Evolutionary conservation across 1,284 basidiomycete genomes (phyloP).

Genomic region (Fomitopsis betulina): DNA sequence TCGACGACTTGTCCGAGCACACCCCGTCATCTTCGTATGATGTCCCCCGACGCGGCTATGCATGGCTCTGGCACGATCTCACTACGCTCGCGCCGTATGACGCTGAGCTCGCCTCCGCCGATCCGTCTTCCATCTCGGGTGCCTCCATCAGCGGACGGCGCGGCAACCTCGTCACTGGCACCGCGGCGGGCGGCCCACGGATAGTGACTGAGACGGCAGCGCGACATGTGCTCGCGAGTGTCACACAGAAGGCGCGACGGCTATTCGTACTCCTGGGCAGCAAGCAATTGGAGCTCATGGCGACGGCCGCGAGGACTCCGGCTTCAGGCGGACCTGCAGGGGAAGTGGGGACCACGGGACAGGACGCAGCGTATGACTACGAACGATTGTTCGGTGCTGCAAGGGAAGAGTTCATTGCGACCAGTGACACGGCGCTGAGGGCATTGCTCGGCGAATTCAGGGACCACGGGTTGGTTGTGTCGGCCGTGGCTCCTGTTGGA

Average conservation of each 20-base stretch:
- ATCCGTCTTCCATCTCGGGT: constrained; percentile 58
- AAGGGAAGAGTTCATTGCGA: constrained; percentile 80
- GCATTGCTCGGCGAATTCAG: constrained; percentile 83
- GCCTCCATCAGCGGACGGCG: constrained; percentile 31
- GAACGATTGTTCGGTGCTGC: constrained; percentile 61
- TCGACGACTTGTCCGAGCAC: not conserved
- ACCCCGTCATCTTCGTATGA: constrained; percentile 10
- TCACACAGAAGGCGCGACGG: constrained; percentile 82
- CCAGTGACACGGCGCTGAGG: constrained; percentile 79
- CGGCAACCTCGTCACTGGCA: constrained; percentile 19
- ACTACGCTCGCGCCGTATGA: constrained; percentile 83
- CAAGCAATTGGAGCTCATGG: constrained; percentile 59
- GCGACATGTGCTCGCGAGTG: constrained; percentile 77
- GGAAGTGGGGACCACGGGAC: constrained; percentile 14
- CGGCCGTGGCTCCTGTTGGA: constrained; percentile 30
- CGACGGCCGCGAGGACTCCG: constrained; percentile 20
- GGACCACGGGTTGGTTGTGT: constrained; percentile 80
- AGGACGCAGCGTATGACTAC: constrained; percentile 56
- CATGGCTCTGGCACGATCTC: constrained; percentile 86
- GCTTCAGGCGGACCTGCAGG: constrained; percentile 25
- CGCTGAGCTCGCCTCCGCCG: constrained; percentile 66
- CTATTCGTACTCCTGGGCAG: constrained; percentile 67
- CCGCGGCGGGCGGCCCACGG: constrained; percentile 23
- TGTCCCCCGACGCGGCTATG: constrained; percentile 58
- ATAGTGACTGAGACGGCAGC: constrained; percentile 79